Evolutionary conservation across 768 basidiomycete genomes (phyloP), one percentile per base, ranked within the genome.

Genomic region (Mycena venus): DNA sequence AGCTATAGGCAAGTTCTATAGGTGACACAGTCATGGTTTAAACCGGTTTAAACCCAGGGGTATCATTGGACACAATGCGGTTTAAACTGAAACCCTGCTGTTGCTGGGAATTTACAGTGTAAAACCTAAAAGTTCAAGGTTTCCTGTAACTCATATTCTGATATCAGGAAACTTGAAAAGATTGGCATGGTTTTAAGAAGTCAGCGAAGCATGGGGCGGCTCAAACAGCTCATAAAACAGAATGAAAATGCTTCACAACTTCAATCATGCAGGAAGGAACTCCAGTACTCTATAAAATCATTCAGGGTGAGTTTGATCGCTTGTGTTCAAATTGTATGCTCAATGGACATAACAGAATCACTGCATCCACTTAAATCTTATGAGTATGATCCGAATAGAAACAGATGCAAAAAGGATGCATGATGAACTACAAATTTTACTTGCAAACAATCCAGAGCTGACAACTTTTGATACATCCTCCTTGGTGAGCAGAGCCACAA

Each of bases 71-170:
- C n/a, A n/a, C n/a, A n/a, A n/a, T n/a, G n/a, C n/a, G n/a, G n/a
- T n/a, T n/a, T n/a, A n/a, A n/a, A n/a, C n/a, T n/a, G n/a, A n/a
- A n/a, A n/a, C n/a, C n/a, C n/a, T n/a, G n/a, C n/a, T n/a, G n/a
- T n/a, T n/a, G n/a, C n/a, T n/a, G n/a, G n/a, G n/a, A n/a, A n/a
- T 64, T 64, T 19, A 49, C 62, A 17, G 62, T 49, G 62, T 64
- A 64, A 19, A 44, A 10, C 34, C 25, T 31, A 6, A 1, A 6
- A 11, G n/a, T 32, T 21, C 4, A 25, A 47, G 25, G 21, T 7
- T 8, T 10, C 8, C 25, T 3, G 1, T 25, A 32, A 31, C 19
- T 29, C 10, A 3, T 12, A 38, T 12, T 21, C 27, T 12, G 23
- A 8, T 42, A 15, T 17, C 44, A 64, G 62, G 1, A 64, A 42